phyloP scores from a whole-genome alignment of 805 yeast genomes.

The Ogataea corticis region DNA sequence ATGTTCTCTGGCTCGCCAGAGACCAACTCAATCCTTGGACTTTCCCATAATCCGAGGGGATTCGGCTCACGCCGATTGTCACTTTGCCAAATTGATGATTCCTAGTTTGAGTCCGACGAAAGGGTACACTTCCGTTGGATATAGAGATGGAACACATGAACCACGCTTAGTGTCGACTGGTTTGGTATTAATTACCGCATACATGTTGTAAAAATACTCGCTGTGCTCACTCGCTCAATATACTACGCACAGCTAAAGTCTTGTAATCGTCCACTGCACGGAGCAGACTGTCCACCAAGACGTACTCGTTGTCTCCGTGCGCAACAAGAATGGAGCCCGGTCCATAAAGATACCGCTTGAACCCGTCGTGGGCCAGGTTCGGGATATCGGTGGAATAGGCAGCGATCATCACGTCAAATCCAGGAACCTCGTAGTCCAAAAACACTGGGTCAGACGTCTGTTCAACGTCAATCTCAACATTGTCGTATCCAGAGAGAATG shows the following conservation, averaged over 20 bases:
- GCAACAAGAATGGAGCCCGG: slow-evolving; percentile 67
- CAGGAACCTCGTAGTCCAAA: slow-evolving; percentile 62
- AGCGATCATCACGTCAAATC: slow-evolving; percentile 49
- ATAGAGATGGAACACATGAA: slow-evolving; percentile 33
- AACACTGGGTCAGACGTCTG: slow-evolving; percentile 41
- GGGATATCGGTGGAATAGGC: slow-evolving; percentile 47
- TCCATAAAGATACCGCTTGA: slow-evolving; percentile 58
- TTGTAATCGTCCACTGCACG: slow-evolving; percentile 57
- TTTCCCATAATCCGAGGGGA: slow-evolving; percentile 2
- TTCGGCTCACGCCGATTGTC: slow-evolving; percentile 2
- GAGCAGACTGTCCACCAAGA: slow-evolving; percentile 46
- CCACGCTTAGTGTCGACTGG: too few relatives aligned
- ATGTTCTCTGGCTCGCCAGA: neutral
- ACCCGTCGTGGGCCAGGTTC: slow-evolving; percentile 35
- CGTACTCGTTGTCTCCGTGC: slow-evolving; percentile 57
- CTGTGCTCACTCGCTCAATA: neutral
- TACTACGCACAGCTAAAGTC: slow-evolving; percentile 34
- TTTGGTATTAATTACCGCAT: too few relatives aligned
- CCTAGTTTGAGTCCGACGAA: slow-evolving; percentile 35
- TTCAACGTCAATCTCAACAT: slow-evolving; percentile 12
- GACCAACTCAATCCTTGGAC: slow-evolving; percentile 1
- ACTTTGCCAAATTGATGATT: slow-evolving; percentile 24
- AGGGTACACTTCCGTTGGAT: slow-evolving; percentile 28
- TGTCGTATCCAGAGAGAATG: slow-evolving; percentile 32
- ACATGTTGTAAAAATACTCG: too few relatives aligned